Base-by-base conservation (phyloP, 1,284 basidiomycete genomes). In the Pseudozyma thailandica region DNA sequence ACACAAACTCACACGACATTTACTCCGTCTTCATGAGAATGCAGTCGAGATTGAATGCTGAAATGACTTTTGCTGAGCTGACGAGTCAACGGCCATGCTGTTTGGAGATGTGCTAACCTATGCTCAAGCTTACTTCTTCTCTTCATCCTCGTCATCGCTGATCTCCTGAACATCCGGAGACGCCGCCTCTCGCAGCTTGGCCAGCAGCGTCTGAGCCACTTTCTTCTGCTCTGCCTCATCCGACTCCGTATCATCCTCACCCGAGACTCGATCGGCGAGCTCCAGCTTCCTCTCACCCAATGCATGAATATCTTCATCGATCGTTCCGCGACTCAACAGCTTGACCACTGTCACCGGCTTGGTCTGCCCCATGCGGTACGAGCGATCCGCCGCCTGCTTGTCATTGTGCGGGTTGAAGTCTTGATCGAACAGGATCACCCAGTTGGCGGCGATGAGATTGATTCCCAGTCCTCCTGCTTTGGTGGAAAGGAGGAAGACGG, bases 331-430 rank as follows among this genome's bases (percentile, higher is more conserved):
- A 2, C 92, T 91, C 75, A 98, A 92, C n/a, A 98, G 86, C 82
- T 94, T 96, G 80, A 97, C 89, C 4, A 98, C 92, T 0, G 88
- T 86, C 4, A 96, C 93, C 56, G 94, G 89, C 50, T 89, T 88
- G 79, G 91, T 92, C 83, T 96, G 94, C 16, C 93, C 95, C 74
- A 99, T 97, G n/a, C 96, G 91, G 83, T 98, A 98, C 26, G 94
- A 94, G 33, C 96, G 90, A 83, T 99, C 96, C 55, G 95, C 93
- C 0, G 96, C 96, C 85, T 98, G 95, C 65, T 91, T 89, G 85
- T 98, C 95, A 73, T 88, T 88, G 77, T 88, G 87, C 28, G 87
- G 84, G 30, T 75, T 77, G 39, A 78, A 80, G 83, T 98, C 96
- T 83, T 97, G 94, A 82, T 99, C 96, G 82, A 95, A 98, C 86